Percentiles rank a stretch among this genome's conserved stretches.
Evolutionary conservation across 164 flowering plant species (phyloP).

Genomic region (Annona squamosa): DNA sequence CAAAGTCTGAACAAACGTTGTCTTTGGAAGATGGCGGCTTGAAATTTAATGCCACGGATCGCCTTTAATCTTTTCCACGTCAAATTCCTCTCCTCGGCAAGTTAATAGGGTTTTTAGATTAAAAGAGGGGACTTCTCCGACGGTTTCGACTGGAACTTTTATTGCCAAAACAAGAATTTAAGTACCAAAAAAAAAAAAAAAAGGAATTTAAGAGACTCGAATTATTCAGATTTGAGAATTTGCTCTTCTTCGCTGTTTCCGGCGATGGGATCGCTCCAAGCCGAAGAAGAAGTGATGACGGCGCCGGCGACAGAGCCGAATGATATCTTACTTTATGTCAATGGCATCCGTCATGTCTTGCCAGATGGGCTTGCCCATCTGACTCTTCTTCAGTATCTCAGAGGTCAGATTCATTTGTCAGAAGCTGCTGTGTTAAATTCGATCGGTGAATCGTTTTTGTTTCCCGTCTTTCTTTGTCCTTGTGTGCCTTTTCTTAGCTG

Average conservation of each 20-base stretch:
- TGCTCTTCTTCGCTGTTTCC: neutral
- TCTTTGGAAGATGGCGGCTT: no score
- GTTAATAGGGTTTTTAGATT: no score
- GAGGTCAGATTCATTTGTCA: conserved; percentile 41
- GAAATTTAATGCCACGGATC: no score
- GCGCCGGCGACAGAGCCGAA: conserved; percentile 18
- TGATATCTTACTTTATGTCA: conserved; percentile 70
- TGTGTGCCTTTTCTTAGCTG: no score
- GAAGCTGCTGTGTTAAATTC: neutral
- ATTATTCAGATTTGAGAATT: neutral
- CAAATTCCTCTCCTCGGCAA: no score
- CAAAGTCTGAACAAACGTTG: no score
- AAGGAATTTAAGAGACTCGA: neutral
- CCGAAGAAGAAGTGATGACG: conserved; percentile 31
- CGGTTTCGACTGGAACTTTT: no score
- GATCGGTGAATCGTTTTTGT: no score
- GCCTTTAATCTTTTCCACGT: no score
- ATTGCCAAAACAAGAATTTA: no score
- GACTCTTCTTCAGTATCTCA: conserved; percentile 84
- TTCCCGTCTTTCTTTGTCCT: neutral
- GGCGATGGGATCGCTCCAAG: neutral
- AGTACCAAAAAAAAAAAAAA: no score
- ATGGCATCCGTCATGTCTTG: conserved; percentile 69
- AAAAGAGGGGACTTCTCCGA: no score
- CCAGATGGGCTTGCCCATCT: conserved; percentile 87